A percentile compares a stretch with the other conserved stretches of the same genome.
Evolutionary conservation across 768 basidiomycete genomes (phyloP).

Genomic region (Pisolithus orientalis): DNA sequence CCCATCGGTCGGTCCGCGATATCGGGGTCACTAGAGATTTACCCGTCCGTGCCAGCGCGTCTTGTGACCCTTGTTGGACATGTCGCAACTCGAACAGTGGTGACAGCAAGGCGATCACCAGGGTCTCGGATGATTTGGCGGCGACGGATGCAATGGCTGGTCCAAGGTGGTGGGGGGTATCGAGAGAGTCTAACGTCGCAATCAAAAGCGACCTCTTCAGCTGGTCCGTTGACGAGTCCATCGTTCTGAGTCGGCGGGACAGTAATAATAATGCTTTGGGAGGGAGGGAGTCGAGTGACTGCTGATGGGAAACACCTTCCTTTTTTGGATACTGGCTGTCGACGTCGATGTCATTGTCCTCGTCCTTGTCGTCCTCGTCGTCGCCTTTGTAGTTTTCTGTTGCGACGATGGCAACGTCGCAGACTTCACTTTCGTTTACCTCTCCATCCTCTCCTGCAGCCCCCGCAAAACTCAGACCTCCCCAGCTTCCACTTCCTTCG

Average conservation of each 20-base stretch:
- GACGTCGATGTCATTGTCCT: not conserved
- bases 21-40: conserved; percentile 1
- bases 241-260: not conserved
- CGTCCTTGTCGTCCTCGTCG: not conserved
- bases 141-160: conserved; percentile 45
- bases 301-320: too few species aligned
- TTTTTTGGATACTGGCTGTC: too few species aligned
- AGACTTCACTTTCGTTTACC: conserved; percentile 9
- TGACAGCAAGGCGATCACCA: conserved; percentile 63
- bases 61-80: conserved; percentile 1
- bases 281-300: too few species aligned
- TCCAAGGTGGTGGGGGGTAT: conserved; percentile 49
- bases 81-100: conserved; percentile 42
- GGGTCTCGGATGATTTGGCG: conserved; percentile 38
- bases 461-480: conserved; percentile 5
- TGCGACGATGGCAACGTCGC: conserved; percentile 6
- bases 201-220: conserved; percentile 38
- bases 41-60: too few species aligned
- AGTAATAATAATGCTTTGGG: too few species aligned
- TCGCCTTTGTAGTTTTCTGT: not conserved
- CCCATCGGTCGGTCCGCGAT: conserved; percentile 50
- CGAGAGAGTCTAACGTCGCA: conserved; percentile 46
- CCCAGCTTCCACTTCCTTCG: conserved; percentile 10
- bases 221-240: not conserved
- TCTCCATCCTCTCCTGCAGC: conserved; percentile 1